Evolutionary conservation across 345 rosid genomes (phyloP).

Genomic region (Eucalyptus polybractea): DNA sequence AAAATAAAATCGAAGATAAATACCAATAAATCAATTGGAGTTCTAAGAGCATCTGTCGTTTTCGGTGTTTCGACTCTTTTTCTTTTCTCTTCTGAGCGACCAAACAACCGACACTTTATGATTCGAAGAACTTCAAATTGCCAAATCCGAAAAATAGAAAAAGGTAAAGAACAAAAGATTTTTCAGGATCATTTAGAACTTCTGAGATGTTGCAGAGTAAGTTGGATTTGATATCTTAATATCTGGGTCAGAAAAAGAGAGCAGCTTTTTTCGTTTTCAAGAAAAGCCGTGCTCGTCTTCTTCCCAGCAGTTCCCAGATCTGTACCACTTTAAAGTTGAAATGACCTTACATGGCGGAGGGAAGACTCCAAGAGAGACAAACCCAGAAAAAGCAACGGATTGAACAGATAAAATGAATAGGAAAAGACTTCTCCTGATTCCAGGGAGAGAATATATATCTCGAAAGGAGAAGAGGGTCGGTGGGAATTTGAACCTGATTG

Average conservation of each 20-base stretch:
- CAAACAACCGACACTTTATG: not conserved
- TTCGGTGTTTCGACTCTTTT: not conserved
- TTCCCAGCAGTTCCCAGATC: not conserved
- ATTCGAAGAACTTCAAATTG: not conserved
- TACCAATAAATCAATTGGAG: not conserved
- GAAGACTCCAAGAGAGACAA: not conserved
- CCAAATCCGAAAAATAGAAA: not conserved
- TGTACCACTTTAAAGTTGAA: not conserved
- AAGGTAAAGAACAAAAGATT: not conserved
- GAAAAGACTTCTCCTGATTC: not conserved
- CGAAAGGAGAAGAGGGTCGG: not conserved
- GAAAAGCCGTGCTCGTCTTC: not conserved
- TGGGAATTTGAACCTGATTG: slow-evolving; percentile 53
- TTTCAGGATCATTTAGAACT: not conserved
- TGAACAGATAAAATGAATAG: not conserved
- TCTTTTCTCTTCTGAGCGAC: not conserved
- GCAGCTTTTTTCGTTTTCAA: not conserved
- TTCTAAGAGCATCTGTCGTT: not conserved
- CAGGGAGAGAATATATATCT: not conserved
- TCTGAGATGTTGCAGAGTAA: not conserved
- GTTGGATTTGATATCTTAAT: not conserved
- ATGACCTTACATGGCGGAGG: not conserved
- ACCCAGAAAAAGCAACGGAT: not conserved
- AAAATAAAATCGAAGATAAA: not conserved
- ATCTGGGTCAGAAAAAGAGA: not conserved